Base-by-base conservation (phyloP, 768 basidiomycete genomes). In the Panus rudis region DNA sequence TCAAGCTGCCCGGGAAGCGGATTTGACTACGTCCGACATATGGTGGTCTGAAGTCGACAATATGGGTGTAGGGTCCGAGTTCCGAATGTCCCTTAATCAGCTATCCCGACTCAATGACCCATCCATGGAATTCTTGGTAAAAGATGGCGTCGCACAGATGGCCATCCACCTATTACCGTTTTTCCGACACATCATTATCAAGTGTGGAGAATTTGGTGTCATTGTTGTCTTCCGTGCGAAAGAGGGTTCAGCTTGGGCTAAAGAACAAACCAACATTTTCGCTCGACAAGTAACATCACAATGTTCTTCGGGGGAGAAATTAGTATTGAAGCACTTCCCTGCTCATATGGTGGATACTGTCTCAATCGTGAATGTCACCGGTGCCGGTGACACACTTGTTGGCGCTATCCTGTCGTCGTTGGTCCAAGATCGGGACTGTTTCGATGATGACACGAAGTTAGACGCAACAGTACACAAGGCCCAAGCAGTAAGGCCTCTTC, bases 381-480 rank as follows among this genome's bases (percentile, higher is more conserved):
- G 94, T 1, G 92, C 89, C 1, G 93, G 93, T 0, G 93, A 97
- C 63, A 83, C 88, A 3, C 75, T 96, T 20, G 92, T 88, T 1
- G 93, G 92, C 5, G 78, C 84, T 1, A 56, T 96, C 23, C 61
- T 93, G n/a, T 84, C 90, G 4, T 66, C 68, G 7, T 62, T 92
- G 11, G 60, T 68, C 5, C 52, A 68, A 17, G 52, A 63, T 21
- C 72, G 69, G 8, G 52, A 59, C 19, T 57, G 65, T 4, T 76
- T 85, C 45, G 60, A 66, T n/a, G 61, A 68, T 42, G 76, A 73
- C 11, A 45, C 47, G 3, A 52, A 63, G 2, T 52, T 89, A 43
- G 67, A 67, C 1, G 51, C 56, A 14, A 58, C 70, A 3, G 66
- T 91, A 12, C 61, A 61, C 16, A 57, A 66, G 23, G 82, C 84